These are phyloP conservation scores for Suillus placidus DNA, from an alignment of 768 basidiomycete species.

Conservation along the genomic window DNA sequence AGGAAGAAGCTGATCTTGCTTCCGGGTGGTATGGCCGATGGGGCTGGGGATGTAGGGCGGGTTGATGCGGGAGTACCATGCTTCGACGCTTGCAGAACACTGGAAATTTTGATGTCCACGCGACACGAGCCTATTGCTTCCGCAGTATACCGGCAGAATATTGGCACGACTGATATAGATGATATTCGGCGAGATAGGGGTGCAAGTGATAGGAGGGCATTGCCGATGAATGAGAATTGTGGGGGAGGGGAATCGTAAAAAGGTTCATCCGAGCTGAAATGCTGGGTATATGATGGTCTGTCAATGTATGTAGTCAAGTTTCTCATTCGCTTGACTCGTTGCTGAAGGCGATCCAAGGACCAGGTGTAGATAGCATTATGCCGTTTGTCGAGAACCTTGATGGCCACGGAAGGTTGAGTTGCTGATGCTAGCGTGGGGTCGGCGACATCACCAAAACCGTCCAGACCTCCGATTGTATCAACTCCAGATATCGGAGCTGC, in stretches of 20 bases:
- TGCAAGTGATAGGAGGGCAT: slow-evolving; percentile 79
- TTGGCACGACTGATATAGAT: slow-evolving; percentile 76
- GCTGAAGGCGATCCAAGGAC: slow-evolving; percentile 86
- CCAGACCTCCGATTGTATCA: slow-evolving; percentile 83
- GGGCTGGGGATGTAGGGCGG: slow-evolving; percentile 74
- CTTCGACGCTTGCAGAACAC: slow-evolving; percentile 60
- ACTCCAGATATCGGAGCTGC: slow-evolving; percentile 81
- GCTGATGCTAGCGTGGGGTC: slow-evolving; percentile 75
- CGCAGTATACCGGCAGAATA: slow-evolving; percentile 91
- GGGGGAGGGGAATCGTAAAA: slow-evolving; percentile 90
- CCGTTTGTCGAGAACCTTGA: slow-evolving; percentile 90
- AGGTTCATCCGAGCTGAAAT: slow-evolving; percentile 91
- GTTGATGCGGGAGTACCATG: slow-evolving; percentile 68
- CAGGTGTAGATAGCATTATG: slow-evolving; percentile 89
- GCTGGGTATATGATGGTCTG: slow-evolving; percentile 89
- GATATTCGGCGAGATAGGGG: slow-evolving; percentile 79
- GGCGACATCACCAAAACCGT: slow-evolving; percentile 92
- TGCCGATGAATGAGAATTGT: slow-evolving; percentile 91
- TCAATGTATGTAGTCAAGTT: slow-evolving; percentile 89
- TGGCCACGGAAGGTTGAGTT: slow-evolving; percentile 80
- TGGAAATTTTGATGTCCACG: slow-evolving; percentile 80
- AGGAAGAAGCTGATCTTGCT: slow-evolving; percentile 85
- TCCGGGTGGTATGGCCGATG: slow-evolving; percentile 66
- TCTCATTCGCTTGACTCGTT: slow-evolving; percentile 91
- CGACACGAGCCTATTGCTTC: slow-evolving; percentile 97